Conservation (phyloP, 306 rosid species). For the Begonia peltatifolia region DNA sequence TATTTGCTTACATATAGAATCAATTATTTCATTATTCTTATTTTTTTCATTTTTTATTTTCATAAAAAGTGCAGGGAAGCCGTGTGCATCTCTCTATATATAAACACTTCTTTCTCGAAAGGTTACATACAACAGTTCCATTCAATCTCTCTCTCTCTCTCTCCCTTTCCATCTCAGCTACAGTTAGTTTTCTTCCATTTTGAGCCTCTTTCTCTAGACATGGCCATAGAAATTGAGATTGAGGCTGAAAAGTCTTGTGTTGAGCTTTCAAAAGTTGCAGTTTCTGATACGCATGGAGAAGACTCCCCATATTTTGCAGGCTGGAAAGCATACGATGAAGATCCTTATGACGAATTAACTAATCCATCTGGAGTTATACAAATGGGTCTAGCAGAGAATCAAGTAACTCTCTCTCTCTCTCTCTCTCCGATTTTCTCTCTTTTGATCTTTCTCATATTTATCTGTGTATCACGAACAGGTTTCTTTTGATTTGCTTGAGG, state of each 20-base stretch:
- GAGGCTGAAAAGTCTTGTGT: conserved; percentile 24
- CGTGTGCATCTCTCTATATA: conserved; percentile 18
- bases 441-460: not conserved
- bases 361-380: conserved; percentile 76
- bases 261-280: conserved; percentile 54
- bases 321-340: conserved; percentile 86
- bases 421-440: not conserved
- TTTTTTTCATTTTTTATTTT: not conserved
- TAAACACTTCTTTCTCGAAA: conserved; percentile 10
- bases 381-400: conserved; percentile 95
- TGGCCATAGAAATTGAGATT: conserved; percentile 42
- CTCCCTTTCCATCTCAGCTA: conserved; percentile 4
- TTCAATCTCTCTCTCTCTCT: conserved; percentile 2
- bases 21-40: conserved; percentile 3
- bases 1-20: conserved; percentile 11
- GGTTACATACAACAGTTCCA: conserved; percentile 30
- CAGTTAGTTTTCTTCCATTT: conserved; percentile 3
- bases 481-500: conserved; percentile 76
- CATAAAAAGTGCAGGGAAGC: not conserved
- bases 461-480: conserved; percentile 29
- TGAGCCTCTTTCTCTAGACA: conserved; percentile 6
- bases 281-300: conserved; percentile 83
- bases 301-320: conserved; percentile 93
- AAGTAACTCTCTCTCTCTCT: conserved; percentile 31
- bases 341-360: conserved; percentile 51